Conservation (phyloP, 2,329 filamentous ascomycete species). For the Leptographium flavum region DNA sequence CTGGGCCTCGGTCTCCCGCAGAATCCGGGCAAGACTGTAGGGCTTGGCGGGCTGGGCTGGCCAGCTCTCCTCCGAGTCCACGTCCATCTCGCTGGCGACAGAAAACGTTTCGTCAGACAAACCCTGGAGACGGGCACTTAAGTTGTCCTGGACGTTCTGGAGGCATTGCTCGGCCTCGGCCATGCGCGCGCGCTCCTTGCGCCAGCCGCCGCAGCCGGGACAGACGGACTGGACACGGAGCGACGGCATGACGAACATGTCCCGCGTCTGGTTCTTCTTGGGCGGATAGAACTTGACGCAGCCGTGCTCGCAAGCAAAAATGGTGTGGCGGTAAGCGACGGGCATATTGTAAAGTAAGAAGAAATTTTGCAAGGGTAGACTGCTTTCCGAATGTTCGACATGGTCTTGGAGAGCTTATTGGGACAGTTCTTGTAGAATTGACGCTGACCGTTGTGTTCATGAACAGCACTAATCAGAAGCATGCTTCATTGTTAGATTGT, state of each 20-base stretch:
- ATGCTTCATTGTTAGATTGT: too few species aligned
- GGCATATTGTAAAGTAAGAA: not conserved
- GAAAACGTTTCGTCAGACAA: not conserved
- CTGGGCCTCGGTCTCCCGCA: not conserved
- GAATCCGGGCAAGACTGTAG: not conserved
- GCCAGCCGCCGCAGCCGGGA: not conserved
- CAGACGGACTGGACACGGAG: not conserved
- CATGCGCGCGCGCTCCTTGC: not conserved
- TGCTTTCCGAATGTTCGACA: too few species aligned
- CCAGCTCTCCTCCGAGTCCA: slow-evolving; percentile 1
- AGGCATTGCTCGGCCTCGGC: not conserved
- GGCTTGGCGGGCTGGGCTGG: not conserved
- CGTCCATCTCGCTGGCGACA: not conserved
- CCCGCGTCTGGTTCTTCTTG: not conserved
- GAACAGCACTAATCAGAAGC: too few species aligned
- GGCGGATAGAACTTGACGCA: not conserved
- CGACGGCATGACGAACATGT: not conserved
- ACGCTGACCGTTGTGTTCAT: not conserved
- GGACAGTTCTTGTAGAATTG: not conserved
- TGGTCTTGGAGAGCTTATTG: too few species aligned
- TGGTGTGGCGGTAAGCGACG: slow-evolving; percentile 2
- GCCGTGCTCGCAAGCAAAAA: slow-evolving; percentile 7
- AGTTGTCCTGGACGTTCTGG: not conserved
- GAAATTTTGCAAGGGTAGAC: not conserved
- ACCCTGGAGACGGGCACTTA: not conserved